These are phyloP conservation scores for Rosa persica DNA, from an alignment of 306 rosid genomes.

Conservation along the genomic window DNA sequence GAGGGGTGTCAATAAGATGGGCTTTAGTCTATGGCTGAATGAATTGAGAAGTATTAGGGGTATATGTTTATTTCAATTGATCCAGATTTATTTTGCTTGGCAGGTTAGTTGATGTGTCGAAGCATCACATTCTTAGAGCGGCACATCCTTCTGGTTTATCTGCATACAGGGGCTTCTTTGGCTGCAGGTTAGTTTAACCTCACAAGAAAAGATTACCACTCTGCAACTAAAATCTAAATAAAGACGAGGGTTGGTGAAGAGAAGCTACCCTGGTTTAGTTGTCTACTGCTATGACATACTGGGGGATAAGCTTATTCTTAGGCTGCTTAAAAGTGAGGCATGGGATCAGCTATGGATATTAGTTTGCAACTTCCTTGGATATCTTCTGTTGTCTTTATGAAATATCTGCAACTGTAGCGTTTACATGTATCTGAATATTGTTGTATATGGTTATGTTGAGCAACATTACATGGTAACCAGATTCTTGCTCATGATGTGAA, in stretches of 20 bases:
- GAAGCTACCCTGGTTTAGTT: background rate
- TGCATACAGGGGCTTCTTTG: constrained; percentile 91
- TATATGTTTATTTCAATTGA: background rate
- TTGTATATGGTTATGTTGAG: background rate
- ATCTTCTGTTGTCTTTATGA: background rate
- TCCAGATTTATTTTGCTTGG: background rate
- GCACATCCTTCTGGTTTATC: constrained; percentile 99
- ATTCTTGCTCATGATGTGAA: constrained; percentile 24
- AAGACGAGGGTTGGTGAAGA: background rate
- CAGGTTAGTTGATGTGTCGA: constrained; percentile 80
- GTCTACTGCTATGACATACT: background rate
- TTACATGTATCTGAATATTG: background rate
- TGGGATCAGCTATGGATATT: background rate
- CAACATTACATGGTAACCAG: background rate
- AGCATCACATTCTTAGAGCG: constrained; percentile 83
- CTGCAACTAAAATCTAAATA: background rate
- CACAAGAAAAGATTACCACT: background rate
- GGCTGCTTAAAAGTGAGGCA: background rate
- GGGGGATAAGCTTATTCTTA: background rate
- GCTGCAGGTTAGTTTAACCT: constrained; percentile 68
- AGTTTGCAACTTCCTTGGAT: background rate
- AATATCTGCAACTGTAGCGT: background rate
- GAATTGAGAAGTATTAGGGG: background rate
- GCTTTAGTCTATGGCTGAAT: background rate
- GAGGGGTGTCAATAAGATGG: background rate